A percentile compares a stretch with the other conserved stretches of the same genome.
These are phyloP conservation scores for Hibiscus trionum DNA, from an alignment of 345 rosid genomes.

Conservation along the genomic window DNA sequence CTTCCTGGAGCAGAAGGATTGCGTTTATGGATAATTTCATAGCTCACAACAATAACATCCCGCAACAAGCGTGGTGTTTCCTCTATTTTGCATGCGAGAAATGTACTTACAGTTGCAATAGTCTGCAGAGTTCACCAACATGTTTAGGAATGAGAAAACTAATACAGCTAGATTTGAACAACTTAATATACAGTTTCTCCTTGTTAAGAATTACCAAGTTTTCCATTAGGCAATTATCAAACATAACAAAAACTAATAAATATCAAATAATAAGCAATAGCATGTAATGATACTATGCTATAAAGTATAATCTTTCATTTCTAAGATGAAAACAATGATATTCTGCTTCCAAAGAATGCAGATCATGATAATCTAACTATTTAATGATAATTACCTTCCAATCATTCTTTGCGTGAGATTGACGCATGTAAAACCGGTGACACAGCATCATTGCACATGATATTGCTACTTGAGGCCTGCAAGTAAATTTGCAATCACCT, in stretches of 20 bases:
- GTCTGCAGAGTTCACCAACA: conserved; percentile 32
- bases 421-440: conserved; percentile 64
- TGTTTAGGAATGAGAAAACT: neutral
- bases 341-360: neutral
- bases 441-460: conserved; percentile 56
- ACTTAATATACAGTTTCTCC: neutral
- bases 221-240: neutral
- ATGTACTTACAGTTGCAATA: conserved; percentile 42
- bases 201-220: neutral
- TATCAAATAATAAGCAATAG: neutral
- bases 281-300: neutral
- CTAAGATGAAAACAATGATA: neutral
- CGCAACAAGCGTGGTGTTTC: conserved; percentile 44
- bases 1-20: conserved; percentile 51
- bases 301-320: neutral
- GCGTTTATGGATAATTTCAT: conserved; percentile 40
- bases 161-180: neutral
- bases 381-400: conserved; percentile 33
- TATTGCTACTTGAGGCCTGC: conserved; percentile 41
- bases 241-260: neutral
- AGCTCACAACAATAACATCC: conserved; percentile 37
- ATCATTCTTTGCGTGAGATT: conserved; percentile 53
- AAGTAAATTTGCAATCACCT: conserved; percentile 20
- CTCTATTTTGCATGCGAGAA: conserved; percentile 55
- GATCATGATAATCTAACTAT: neutral